Base-by-base conservation (phyloP, 1,284 basidiomycete species). In the Cutaneotrichosporon sp. region DNA sequence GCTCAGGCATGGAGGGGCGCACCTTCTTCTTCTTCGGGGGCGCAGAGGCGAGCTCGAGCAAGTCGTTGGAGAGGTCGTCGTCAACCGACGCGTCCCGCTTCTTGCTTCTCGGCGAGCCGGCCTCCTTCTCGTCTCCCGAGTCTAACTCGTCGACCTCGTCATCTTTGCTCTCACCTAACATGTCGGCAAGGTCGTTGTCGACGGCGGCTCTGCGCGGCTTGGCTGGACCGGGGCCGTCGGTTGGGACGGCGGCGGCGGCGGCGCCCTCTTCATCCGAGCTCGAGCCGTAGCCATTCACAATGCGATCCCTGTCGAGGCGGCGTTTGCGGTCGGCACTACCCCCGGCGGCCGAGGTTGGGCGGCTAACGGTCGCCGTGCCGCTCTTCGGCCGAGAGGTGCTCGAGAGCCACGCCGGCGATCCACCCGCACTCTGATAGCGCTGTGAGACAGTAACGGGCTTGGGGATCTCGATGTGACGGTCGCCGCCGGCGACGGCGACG, bases 21-120 rank as follows among this genome's bases (percentile, higher is more conserved):
- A 67, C 62, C 63, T 72, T 73, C 65, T 75, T 75, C 69, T 75
- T 75, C 70, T 72, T 75, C 7, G 75, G 73, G 22, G 72, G 73
- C 13, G 71, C 74, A 14, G 72, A 73, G 11, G 73, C 75, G 2
- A 76, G 69, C 58, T 76, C 75, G 31, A 75, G 70, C 5, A 74
- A 70, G 70, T 76, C 64, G 34, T 51, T 49, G 22, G 63, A 67
- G 30, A 75, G 63, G 64, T 75, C 75, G 60, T 75, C 74, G 47
- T 72, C 74, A 14, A 72, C 66, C 5, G 69, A 70, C 1, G 66
- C 61, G 42, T 69, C 69, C n/a, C 71, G 66, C 64, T 70, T 73
- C 65, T 70, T 72, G 22, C 65, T 67, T 36, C 36, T 34, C 26
- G 58, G 58, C 38, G 64, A 65, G 26, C 60, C 53, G n/a, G 55